Evolutionary conservation across 2,329 filamentous ascomycete species (phyloP).

Genomic region (Kalaharituber pfeilii): DNA sequence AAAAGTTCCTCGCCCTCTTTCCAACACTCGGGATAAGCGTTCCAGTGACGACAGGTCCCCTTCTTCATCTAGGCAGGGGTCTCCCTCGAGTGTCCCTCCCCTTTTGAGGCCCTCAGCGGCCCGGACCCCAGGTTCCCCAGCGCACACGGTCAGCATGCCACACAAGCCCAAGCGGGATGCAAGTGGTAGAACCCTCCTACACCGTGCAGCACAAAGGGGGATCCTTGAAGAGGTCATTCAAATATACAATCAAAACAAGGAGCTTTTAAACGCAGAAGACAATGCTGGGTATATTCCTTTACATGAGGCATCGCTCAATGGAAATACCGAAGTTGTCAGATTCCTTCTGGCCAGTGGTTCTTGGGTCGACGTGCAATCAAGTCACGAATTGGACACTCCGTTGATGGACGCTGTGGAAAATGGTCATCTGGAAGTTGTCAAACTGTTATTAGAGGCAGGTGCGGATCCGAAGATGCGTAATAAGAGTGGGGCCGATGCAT

Average conservation of each 20-base stretch:
- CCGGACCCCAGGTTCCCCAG: conserved; percentile 38
- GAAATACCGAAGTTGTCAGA: conserved; percentile 70
- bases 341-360: conserved; percentile 73
- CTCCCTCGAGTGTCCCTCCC: conserved; percentile 8
- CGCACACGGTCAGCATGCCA: conserved; percentile 52
- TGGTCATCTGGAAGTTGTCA: conserved; percentile 75
- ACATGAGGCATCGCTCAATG: conserved; percentile 80
- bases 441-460: conserved; percentile 63
- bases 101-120: conserved; percentile 5
- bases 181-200: conserved; percentile 76
- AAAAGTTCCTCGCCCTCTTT: not conserved
- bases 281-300: conserved; percentile 93
- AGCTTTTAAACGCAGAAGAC: conserved; percentile 76
- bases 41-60: conserved; percentile 1
- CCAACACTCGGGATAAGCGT: not conserved
- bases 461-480: conserved; percentile 86
- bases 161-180: conserved; percentile 82
- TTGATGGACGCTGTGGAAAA: conserved; percentile 95
- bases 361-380: conserved; percentile 56
- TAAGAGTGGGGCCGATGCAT: conserved; percentile 76
- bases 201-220: conserved; percentile 74
- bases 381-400: conserved; percentile 75
- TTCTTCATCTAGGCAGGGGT: conserved; percentile 11
- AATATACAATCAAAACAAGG: conserved; percentile 58
- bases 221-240: conserved; percentile 63